phyloP scores from a whole-genome alignment of 164 flowering plant species.

The Malania oleifera region DNA sequence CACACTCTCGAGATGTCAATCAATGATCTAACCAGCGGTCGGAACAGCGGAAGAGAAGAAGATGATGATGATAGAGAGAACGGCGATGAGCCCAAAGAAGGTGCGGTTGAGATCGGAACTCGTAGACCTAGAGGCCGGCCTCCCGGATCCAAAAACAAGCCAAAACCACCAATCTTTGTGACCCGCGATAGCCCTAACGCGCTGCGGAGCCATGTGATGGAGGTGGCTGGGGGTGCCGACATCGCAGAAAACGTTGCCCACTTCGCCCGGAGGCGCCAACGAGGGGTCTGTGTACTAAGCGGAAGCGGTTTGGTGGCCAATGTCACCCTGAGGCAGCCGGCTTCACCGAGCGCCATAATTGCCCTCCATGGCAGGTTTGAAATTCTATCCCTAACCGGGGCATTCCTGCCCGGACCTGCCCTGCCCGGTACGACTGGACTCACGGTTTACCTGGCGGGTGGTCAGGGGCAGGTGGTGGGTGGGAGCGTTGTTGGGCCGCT shows the following conservation, averaged over 20 bases:
- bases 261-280: slow-evolving; percentile 59
- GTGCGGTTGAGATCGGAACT: slow-evolving; percentile 52
- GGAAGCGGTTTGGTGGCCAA: slow-evolving; percentile 72
- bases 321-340: slow-evolving; percentile 64
- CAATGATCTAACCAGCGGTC: slow-evolving; percentile 17
- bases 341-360: slow-evolving; percentile 58
- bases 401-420: slow-evolving; percentile 71
- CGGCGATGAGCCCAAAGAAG: slow-evolving; percentile 56
- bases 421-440: slow-evolving; percentile 75
- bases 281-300: slow-evolving; percentile 74
- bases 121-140: slow-evolving; percentile 70
- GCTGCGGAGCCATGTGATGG: slow-evolving; percentile 74
- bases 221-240: slow-evolving; percentile 57
- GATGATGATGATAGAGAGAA: slow-evolving; percentile 37
- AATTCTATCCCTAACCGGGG: slow-evolving; percentile 64
- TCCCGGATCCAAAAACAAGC: slow-evolving; percentile 65
- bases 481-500: slow-evolving; percentile 72
- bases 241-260: slow-evolving; percentile 61
- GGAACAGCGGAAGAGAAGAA: slow-evolving; percentile 15
- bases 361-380: slow-evolving; percentile 74
- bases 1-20: slow-evolving; percentile 26
- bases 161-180: slow-evolving; percentile 72
- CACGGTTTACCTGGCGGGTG: slow-evolving; percentile 68
- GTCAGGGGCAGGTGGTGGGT: slow-evolving; percentile 69
- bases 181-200: slow-evolving; percentile 82